These are phyloP conservation scores for Leishmania tropica DNA, from an alignment of 208 protist genomes.

Conservation along the genomic window DNA sequence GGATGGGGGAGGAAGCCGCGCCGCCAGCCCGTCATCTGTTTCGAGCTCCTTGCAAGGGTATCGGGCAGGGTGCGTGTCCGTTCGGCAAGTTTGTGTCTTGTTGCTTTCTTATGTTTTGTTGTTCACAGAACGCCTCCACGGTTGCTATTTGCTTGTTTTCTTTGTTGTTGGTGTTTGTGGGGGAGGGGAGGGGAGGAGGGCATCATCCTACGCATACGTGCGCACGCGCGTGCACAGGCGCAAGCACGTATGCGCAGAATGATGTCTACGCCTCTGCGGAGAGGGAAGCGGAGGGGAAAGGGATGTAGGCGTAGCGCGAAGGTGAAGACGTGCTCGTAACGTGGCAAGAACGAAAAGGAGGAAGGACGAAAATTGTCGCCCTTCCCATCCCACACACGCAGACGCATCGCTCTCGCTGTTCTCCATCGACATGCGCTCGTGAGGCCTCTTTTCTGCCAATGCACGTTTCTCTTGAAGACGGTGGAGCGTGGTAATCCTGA, in stretches of 20 bases:
- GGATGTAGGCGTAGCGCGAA: background rate
- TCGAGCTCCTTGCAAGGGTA: background rate
- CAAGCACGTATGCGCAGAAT: background rate
- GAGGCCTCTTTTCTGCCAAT: background rate
- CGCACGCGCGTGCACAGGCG: background rate
- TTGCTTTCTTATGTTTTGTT: background rate
- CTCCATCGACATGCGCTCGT: background rate
- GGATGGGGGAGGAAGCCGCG: background rate
- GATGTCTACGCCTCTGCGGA: background rate
- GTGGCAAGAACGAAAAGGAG: background rate
- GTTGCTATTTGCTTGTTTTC: background rate
- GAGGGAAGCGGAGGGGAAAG: background rate
- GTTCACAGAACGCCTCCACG: background rate
- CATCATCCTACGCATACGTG: background rate
- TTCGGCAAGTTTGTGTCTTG: background rate
- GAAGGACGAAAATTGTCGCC: background rate
- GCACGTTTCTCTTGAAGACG: background rate
- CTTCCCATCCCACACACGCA: background rate
- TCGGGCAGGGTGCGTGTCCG: background rate
- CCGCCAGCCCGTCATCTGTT: background rate
- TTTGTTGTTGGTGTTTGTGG: no score
- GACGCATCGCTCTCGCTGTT: background rate
- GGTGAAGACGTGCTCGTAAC: background rate
- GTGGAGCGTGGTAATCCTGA: background rate
- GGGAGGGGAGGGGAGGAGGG: no score